Conservation (phyloP, 345 rosid genomes). For the Eucalyptus erythrocorys region DNA sequence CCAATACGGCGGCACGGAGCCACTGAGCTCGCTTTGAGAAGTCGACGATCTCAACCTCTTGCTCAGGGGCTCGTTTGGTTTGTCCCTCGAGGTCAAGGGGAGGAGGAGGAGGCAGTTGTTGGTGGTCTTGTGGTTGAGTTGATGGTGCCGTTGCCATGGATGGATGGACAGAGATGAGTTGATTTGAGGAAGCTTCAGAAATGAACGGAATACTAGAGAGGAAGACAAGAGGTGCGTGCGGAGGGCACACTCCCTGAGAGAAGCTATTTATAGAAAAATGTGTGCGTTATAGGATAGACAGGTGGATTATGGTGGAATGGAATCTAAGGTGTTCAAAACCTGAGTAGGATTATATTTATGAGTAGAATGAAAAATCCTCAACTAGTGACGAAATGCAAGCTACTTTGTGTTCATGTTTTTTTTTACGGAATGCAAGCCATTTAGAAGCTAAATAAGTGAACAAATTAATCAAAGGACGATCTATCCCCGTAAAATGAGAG, state of each 20-base stretch:
- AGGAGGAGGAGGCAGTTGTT: not conserved
- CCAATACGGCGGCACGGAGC: conserved; percentile 76
- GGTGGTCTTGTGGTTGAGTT: not conserved
- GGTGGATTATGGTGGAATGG: not conserved
- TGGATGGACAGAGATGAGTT: not conserved
- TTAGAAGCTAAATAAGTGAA: not conserved
- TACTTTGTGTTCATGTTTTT: not conserved
- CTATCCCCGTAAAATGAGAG: not conserved
- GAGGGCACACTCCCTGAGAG: not conserved
- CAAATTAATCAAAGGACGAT: not conserved
- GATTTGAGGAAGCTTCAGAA: not conserved
- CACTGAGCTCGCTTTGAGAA: conserved; percentile 65
- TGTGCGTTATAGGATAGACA: not conserved
- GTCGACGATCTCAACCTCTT: conserved; percentile 7
- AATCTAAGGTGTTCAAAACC: not conserved
- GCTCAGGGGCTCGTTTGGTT: not conserved
- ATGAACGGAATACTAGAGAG: not conserved
- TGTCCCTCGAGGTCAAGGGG: not conserved
- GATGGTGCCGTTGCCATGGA: not conserved
- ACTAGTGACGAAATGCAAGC: not conserved
- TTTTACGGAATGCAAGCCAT: not conserved
- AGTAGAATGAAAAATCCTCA: not conserved
- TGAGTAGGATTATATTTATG: not conserved
- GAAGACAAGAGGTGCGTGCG: not conserved
- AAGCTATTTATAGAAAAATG: not conserved